Evolutionary conservation across 2,329 filamentous ascomycete genomes (phyloP).

Genomic region (Cytospora paraplurivora): DNA sequence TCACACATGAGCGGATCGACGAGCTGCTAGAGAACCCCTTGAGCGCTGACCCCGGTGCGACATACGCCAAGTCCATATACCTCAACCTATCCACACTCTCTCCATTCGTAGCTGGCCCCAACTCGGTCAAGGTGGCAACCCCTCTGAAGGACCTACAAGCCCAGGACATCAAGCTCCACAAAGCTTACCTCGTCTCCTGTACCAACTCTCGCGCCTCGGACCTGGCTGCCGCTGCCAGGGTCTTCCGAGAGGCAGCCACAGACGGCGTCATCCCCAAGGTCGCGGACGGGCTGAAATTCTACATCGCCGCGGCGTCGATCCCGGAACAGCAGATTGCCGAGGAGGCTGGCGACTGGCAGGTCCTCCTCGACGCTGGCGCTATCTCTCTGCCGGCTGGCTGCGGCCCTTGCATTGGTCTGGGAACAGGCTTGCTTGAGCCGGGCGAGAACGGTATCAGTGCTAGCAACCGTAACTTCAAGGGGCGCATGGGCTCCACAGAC

Average conservation of each 20-base stretch:
- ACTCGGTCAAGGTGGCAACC: conserved; percentile 85
- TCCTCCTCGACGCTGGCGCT: conserved; percentile 74
- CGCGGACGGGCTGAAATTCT: conserved; percentile 76
- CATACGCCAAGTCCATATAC: conserved; percentile 81
- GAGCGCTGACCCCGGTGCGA: conserved; percentile 72
- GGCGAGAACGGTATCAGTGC: conserved; percentile 87
- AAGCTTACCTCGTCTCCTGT: conserved; percentile 97
- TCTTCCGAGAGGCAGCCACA: conserved; percentile 78
- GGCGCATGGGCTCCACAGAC: conserved; percentile 79
- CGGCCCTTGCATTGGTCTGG: conserved; percentile 81
- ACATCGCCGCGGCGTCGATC: conserved; percentile 83
- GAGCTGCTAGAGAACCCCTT: conserved; percentile 68
- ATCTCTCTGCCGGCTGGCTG: conserved; percentile 70
- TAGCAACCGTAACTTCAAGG: conserved; percentile 88
- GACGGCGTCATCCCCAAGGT: conserved; percentile 67
- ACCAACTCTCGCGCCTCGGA: conserved; percentile 86
- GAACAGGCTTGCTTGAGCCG: conserved; percentile 74
- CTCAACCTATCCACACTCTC: conserved; percentile 81
- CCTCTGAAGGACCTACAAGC: conserved; percentile 73
- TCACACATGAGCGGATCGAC: conserved; percentile 74
- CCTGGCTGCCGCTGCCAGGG: conserved; percentile 76
- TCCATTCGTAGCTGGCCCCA: conserved; percentile 83
- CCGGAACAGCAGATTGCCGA: conserved; percentile 78
- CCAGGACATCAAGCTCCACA: conserved; percentile 76
- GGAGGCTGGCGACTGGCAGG: conserved; percentile 82